phyloP scores from a whole-genome alignment of 2,329 filamentous ascomycete genomes.

The Phymatotrichopsis omnivora region DNA sequence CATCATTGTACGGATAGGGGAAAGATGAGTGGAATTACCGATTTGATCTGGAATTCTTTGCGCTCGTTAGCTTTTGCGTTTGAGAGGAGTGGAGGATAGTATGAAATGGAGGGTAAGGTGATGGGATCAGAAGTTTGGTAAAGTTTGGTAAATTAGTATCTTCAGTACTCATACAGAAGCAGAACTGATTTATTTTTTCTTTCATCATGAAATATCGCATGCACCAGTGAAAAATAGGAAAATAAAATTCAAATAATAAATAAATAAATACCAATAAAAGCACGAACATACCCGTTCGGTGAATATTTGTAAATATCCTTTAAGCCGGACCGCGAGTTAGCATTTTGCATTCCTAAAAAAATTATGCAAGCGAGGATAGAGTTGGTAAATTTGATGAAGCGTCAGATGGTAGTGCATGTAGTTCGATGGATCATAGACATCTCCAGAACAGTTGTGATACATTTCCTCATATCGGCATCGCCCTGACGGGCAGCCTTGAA shows the following conservation, averaged over 20 bases:
- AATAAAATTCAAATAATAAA: slow-evolving; percentile 5
- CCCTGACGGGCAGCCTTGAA: too few species aligned
- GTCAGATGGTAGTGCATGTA: slow-evolving; percentile 55
- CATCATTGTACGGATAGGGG: slow-evolving; percentile 40
- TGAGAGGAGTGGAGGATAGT: slow-evolving; percentile 15
- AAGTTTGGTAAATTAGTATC: slow-evolving; percentile 46
- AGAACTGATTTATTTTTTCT: slow-evolving; percentile 50
- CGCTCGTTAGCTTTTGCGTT: background rate
- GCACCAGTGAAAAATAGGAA: slow-evolving; percentile 5
- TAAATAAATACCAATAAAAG: slow-evolving; percentile 1
- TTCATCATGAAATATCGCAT: slow-evolving; percentile 38
- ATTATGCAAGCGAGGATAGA: slow-evolving; percentile 7
- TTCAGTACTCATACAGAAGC: slow-evolving; percentile 51
- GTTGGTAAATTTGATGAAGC: slow-evolving; percentile 12
- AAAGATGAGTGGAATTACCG: slow-evolving; percentile 18
- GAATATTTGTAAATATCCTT: background rate
- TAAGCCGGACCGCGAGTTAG: slow-evolving; percentile 1
- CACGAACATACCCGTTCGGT: background rate
- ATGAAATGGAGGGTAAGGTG: background rate
- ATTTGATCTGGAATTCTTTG: slow-evolving; percentile 30
- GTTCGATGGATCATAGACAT: slow-evolving; percentile 25
- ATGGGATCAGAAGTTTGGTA: slow-evolving; percentile 39
- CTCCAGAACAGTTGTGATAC: slow-evolving; percentile 26
- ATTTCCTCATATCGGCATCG: slow-evolving; percentile 21
- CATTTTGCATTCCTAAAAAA: background rate